Base-by-base conservation (phyloP, 73 alveolate genomes). In the Uronychia binucleata region DNA sequence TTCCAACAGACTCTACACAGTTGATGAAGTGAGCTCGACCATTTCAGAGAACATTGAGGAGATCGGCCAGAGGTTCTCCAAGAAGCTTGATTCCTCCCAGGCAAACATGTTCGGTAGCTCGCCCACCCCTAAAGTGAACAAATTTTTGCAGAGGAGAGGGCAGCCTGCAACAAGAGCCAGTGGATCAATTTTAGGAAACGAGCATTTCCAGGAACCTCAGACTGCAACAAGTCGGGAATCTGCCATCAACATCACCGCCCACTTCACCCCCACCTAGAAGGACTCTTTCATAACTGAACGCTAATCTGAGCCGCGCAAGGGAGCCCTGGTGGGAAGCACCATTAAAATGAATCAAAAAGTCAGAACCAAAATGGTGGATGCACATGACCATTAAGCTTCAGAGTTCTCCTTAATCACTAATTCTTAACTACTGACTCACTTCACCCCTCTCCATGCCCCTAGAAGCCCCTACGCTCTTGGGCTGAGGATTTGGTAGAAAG, bases 1-100 rank as follows among this genome's bases (percentile, higher is more conserved):
- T 0, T 88, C 94, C 26, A 81, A 88, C 83, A 81, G 94, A 57
- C 90, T 88, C 26, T 82, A 75, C 81, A 88, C 94, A n/a, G 94
- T 88, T 0, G 94, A 81, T 58, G 94, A 88, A 59, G 94, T 88
- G 26, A 88, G 58, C 67, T 88, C 94, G 29, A 88, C 89, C 28
- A 34, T 87, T 28, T 80, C 88, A 30, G 93, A 77, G 19, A 46
- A 46, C 19, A 46, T 46, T 46, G 67, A 46, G 5, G 67, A 46
- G 19, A 46, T 46, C 67, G 67, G 67, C n/a, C 67, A 46, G 19
- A 46, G 67, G 19, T 46, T 46, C 19, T 46, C 67, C 67, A 46
- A 46, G 19, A 46, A 46, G 67, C 67, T 46, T 46, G 67, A 46
- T 46, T 46, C 67, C 5, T 46, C 67, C 5, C 67, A 46, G 67